A percentile compares a stretch with the other conserved stretches of the same genome.
Evolutionary conservation across 345 rosid species (phyloP).

Genomic region (Mangifera indica): DNA sequence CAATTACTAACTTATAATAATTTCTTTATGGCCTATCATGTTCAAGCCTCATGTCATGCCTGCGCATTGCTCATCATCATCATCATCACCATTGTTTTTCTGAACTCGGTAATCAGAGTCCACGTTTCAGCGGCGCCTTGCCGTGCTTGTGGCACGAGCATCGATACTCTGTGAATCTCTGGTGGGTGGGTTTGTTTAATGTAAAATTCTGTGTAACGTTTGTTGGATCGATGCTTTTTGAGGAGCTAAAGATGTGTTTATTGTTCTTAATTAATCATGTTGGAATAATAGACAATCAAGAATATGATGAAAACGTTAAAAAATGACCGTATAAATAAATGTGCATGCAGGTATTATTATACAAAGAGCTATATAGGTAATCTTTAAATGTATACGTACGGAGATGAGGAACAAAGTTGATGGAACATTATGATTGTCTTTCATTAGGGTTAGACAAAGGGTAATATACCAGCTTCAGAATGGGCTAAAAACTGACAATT

Average conservation of each 20-base stretch:
- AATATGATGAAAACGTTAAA: not conserved
- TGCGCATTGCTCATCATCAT: conserved; percentile 12
- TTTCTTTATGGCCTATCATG: not conserved
- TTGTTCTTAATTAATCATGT: not conserved
- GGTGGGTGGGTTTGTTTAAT: not conserved
- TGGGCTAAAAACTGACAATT: no score
- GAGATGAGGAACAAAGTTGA: not conserved
- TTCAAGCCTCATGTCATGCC: conserved; percentile 17
- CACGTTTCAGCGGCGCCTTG: conserved; percentile 7
- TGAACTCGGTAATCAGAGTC: conserved; percentile 20
- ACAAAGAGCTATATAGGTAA: no score
- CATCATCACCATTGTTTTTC: conserved; percentile 17
- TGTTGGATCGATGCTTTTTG: conserved; percentile 4
- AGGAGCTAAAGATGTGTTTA: not conserved
- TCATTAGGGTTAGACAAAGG: conserved; percentile 7
- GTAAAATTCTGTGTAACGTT: not conserved
- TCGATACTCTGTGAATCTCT: not conserved
- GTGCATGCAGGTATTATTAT: conserved; percentile 8
- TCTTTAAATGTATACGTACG: not conserved
- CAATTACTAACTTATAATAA: not conserved
- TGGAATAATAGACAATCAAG: conserved; percentile 1
- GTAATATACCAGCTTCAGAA: no score
- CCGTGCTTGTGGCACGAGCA: not conserved
- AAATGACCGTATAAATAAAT: not conserved
- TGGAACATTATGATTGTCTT: not conserved